A percentile compares a stretch with the other conserved stretches of the same genome.
Evolutionary conservation across 371 early-diverging fungal genomes (phyloP).

Genomic region (Mortierella sp.): DNA sequence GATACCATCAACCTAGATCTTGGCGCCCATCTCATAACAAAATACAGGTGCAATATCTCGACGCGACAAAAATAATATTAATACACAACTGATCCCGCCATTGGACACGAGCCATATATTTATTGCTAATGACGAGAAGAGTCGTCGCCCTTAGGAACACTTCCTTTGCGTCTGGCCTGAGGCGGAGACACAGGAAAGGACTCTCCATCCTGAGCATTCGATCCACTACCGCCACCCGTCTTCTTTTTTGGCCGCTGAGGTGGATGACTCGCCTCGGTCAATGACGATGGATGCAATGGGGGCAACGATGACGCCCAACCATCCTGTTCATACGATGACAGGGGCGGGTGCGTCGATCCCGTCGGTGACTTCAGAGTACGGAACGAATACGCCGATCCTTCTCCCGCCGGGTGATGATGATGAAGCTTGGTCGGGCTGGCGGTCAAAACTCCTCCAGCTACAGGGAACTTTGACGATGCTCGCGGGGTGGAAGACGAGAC

Average conservation of each 20-base stretch:
- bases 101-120: not conserved
- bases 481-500: constrained; percentile 20
- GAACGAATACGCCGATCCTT: constrained; percentile 39
- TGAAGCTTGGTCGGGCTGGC: constrained; percentile 33
- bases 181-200: not conserved
- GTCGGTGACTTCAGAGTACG: constrained; percentile 35
- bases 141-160: constrained; percentile 16
- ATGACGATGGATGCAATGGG: constrained; percentile 19
- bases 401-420: not conserved
- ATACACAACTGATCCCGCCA: not conserved
- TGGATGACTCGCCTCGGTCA: constrained; percentile 7
- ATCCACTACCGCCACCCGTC: not conserved
- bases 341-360: constrained; percentile 2
- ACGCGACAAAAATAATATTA: not conserved
- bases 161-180: constrained; percentile 9
- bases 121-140: constrained; percentile 6
- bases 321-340: constrained; percentile 8
- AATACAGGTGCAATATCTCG: not conserved
- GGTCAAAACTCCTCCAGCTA: constrained; percentile 23
- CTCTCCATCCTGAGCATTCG: constrained; percentile 10
- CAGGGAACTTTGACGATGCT: constrained; percentile 18
- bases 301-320: constrained; percentile 21
- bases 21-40: not conserved
- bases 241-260: constrained; percentile 16
- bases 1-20: not conserved